phyloP scores from a whole-genome alignment of 345 rosid genomes.

The Psidium friedrichsthalianum region DNA sequence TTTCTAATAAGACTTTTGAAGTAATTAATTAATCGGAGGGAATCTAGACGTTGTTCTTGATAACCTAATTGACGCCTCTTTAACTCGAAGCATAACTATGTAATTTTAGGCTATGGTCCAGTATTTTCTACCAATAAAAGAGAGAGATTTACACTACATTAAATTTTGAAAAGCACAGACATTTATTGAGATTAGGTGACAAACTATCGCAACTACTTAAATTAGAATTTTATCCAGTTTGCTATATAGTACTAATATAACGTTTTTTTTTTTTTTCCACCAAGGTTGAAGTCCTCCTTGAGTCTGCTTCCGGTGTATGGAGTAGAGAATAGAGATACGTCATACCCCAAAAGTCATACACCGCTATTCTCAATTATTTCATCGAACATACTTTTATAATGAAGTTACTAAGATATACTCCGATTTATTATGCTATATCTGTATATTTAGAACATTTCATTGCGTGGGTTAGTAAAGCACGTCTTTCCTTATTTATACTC shows the following conservation, averaged over 20 bases:
- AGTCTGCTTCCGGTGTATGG: background rate
- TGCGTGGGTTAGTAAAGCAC: background rate
- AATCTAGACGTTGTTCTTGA: no score
- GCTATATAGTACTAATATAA: background rate
- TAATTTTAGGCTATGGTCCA: background rate
- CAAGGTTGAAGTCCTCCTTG: background rate
- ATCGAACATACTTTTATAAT: background rate
- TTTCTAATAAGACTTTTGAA: no score
- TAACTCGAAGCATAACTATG: background rate
- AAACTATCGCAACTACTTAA: background rate
- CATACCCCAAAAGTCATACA: background rate
- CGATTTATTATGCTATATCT: background rate
- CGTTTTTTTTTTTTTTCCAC: background rate
- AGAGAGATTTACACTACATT: background rate
- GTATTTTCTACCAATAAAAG: background rate
- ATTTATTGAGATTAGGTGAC: background rate
- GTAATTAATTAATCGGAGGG: no score
- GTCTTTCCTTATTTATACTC: background rate
- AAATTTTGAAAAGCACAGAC: background rate
- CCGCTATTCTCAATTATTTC: background rate
- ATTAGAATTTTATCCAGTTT: background rate
- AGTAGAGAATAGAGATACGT: background rate
- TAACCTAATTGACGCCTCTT: no score
- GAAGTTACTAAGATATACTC: background rate
- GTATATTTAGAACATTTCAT: background rate